phyloP scores from a whole-genome alignment of 148 eudicot genomes.

The Simmondsia chinensis region DNA sequence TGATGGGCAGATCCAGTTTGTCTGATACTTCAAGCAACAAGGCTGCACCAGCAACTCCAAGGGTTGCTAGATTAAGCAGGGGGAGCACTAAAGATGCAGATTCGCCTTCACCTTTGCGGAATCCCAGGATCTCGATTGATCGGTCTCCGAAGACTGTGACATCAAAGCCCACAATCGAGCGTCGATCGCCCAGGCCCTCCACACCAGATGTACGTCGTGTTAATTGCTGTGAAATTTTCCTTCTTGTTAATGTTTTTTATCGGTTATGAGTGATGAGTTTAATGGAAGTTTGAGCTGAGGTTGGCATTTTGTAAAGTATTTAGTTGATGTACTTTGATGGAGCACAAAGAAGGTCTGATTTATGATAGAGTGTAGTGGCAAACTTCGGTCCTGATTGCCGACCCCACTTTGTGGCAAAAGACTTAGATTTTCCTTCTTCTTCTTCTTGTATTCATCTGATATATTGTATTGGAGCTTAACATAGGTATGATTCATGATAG shows the following conservation, averaged over 20 bases:
- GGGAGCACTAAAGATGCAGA: conserved; percentile 51
- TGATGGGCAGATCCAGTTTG: conserved; percentile 51
- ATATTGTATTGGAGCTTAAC: too few species aligned
- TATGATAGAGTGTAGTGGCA: too few species aligned
- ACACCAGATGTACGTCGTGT: conserved; percentile 55
- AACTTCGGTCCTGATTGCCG: too few species aligned
- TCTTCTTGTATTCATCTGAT: too few species aligned
- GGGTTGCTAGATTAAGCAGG: conserved; percentile 39
- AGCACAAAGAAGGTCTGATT: too few species aligned
- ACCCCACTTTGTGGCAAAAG: too few species aligned
- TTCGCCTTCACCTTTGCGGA: conserved; percentile 53
- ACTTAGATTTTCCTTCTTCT: too few species aligned
- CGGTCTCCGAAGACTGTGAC: conserved; percentile 49
- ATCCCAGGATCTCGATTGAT: conserved; percentile 48
- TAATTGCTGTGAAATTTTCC: background rate
- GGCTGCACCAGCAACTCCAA: conserved; percentile 57
- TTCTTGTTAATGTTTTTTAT: conserved; percentile 4
- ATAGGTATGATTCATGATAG: too few species aligned
- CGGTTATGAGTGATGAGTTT: too few species aligned
- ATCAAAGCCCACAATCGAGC: conserved; percentile 47
- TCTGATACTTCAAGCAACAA: conserved; percentile 52
- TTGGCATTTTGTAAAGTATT: background rate
- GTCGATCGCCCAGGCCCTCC: conserved; percentile 42
- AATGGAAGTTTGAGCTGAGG: too few species aligned
- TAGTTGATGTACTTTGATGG: background rate